Conservation (phyloP, 352 stramenopile genomes). For the Pythium diclinum region DNA sequence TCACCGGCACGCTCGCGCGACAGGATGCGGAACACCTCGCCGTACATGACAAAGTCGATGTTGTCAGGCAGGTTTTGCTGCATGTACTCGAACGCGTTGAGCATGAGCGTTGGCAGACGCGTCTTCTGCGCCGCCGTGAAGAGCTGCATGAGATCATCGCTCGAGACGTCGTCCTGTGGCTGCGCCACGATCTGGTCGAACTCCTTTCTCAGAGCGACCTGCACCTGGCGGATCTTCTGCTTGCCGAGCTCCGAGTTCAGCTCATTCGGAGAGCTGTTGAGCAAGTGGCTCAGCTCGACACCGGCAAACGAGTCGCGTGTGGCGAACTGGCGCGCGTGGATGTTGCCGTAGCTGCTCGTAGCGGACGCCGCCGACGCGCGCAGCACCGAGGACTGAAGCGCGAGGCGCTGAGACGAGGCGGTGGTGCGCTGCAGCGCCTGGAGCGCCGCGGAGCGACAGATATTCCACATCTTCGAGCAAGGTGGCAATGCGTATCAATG, state of each 20-base stretch:
- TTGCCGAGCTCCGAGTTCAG: constrained; percentile 38
- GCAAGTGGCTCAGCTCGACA: constrained; percentile 45
- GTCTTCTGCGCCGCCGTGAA: constrained; percentile 58
- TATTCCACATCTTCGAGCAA: constrained; percentile 47
- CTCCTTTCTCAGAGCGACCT: constrained; percentile 39
- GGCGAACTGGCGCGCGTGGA: neutral
- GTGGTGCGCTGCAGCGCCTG: constrained; percentile 35
- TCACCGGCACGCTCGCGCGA: constrained; percentile 33
- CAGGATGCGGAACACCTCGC: constrained; percentile 56
- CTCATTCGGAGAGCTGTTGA: constrained; percentile 37
- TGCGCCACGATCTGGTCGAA: constrained; percentile 31
- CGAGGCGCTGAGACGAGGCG: neutral
- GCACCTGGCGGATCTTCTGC: constrained; percentile 31
- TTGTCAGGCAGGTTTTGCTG: constrained; percentile 38
- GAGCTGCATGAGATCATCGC: constrained; percentile 48
- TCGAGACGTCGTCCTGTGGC: constrained; percentile 41
- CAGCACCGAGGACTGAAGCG: constrained; percentile 13
- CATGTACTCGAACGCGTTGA: constrained; percentile 50
- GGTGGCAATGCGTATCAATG: constrained; percentile 22
- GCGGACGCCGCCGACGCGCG: constrained; percentile 21
- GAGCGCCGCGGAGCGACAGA: constrained; percentile 47
- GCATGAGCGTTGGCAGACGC: constrained; percentile 39
- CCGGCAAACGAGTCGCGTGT: constrained; percentile 29
- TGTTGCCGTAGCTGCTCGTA: neutral
- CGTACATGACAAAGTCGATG: constrained; percentile 63